Percentiles rank a stretch among this genome's conserved stretches.
Conservation (phyloP, 2,329 filamentous ascomycete genomes). For the Elsinoe arachidis region DNA sequence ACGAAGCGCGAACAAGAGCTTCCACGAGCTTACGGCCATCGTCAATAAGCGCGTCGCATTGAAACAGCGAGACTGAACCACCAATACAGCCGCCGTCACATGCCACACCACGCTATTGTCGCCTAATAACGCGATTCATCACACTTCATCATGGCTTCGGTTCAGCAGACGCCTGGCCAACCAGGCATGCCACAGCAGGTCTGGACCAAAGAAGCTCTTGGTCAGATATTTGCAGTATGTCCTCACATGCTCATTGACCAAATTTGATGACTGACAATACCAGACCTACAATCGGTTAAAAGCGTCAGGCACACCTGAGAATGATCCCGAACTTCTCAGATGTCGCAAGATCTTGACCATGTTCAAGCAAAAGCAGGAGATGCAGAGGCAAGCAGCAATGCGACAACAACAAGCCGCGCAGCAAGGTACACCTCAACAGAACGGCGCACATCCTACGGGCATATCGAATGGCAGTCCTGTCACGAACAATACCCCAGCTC, state of each 20-base stretch:
- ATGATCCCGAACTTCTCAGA: constrained; percentile 82
- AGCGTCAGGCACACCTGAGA: constrained; percentile 66
- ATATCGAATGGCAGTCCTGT: constrained; percentile 43
- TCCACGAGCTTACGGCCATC: background rate
- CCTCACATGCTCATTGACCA: constrained; percentile 6
- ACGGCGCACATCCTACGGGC: constrained; percentile 34
- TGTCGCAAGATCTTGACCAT: constrained; percentile 60
- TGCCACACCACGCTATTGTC: background rate
- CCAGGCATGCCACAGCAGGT: constrained; percentile 5
- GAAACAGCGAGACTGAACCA: background rate
- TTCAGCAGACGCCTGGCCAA: constrained; percentile 9
- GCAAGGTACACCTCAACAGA: constrained; percentile 42
- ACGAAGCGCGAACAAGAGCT: background rate
- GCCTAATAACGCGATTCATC: background rate
- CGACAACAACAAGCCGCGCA: constrained; percentile 41
- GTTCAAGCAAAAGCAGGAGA: constrained; percentile 44
- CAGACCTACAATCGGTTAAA: constrained; percentile 90
- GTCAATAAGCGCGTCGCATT: constrained; percentile 6
- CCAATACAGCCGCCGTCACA: background rate
- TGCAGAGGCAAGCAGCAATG: constrained; percentile 33
- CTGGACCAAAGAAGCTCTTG: constrained; percentile 7
- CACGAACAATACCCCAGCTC: constrained; percentile 27
- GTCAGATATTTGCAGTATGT: constrained; percentile 8
- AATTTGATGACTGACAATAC: constrained; percentile 1
- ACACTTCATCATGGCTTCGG: constrained; percentile 11